Evolutionary conservation across 2,329 filamentous ascomycete species (phyloP).

Genomic region (Volutella citrinella): DNA sequence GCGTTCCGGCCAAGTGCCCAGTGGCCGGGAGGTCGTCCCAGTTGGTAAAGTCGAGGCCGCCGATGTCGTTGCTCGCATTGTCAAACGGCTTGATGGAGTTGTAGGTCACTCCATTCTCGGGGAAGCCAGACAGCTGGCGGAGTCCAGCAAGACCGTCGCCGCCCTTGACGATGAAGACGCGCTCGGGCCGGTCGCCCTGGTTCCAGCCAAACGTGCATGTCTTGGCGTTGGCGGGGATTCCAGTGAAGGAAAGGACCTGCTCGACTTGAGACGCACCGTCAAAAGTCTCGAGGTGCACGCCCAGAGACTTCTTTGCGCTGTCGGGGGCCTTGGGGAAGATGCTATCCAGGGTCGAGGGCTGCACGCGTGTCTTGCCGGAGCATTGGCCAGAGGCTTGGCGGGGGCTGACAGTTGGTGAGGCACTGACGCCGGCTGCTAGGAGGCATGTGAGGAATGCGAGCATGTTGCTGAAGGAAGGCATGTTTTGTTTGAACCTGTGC

Average conservation of each 20-base stretch:
- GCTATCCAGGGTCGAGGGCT: slow-evolving; percentile 7
- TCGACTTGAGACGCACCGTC: slow-evolving; percentile 21
- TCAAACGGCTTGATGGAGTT: slow-evolving; percentile 22
- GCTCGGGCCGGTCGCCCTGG: slow-evolving; percentile 34
- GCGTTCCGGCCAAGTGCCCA: slow-evolving; percentile 16
- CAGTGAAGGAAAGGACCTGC: slow-evolving; percentile 31
- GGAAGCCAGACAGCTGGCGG: slow-evolving; percentile 24
- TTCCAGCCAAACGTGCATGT: slow-evolving; percentile 28
- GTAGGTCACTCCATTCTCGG: slow-evolving; percentile 18
- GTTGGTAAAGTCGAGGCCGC: slow-evolving; percentile 26
- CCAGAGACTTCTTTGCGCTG: slow-evolving; percentile 9
- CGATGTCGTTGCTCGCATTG: slow-evolving; percentile 9
- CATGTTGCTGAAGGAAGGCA: too few relatives aligned
- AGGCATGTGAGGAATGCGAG: too few relatives aligned
- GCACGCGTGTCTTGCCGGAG: too few relatives aligned
- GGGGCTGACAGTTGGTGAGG: too few relatives aligned
- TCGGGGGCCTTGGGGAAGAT: slow-evolving; percentile 16
- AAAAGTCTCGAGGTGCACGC: slow-evolving; percentile 21
- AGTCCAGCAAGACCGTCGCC: slow-evolving; percentile 20
- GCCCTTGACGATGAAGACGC: slow-evolving; percentile 34
- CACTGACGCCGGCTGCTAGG: too few relatives aligned
- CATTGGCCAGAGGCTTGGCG: too few relatives aligned
- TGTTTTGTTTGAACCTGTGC: too few relatives aligned
- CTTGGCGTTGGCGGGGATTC: slow-evolving; percentile 26
- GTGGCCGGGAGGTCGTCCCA: slow-evolving; percentile 22